These are phyloP conservation scores for Helicostylum pulchrum DNA, from an alignment of 192 early-diverging fungal genomes.

Conservation along the genomic window DNA sequence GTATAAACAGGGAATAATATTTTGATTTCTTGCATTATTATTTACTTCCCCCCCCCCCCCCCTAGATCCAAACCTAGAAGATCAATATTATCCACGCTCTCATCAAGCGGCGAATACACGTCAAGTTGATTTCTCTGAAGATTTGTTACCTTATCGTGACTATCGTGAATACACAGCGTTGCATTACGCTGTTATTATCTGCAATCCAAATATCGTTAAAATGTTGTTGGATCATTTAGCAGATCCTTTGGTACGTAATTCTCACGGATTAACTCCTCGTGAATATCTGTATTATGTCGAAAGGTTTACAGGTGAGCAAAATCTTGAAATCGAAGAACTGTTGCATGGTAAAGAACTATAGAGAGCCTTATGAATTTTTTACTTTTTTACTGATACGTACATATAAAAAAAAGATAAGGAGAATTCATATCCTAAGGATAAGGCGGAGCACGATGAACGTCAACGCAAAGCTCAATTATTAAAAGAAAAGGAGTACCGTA, in stretches of 20 bases:
- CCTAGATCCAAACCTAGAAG: constrained; percentile 36
- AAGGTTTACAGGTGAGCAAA: constrained; percentile 30
- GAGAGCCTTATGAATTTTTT: background rate
- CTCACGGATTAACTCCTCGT: constrained; percentile 31
- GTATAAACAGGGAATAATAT: background rate
- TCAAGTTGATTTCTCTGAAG: constrained; percentile 28
- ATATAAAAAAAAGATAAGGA: constrained; percentile 26
- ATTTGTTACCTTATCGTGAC: constrained; percentile 31
- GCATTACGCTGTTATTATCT: constrained; percentile 37
- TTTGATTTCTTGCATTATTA: background rate
- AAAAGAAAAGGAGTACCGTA: constrained; percentile 36
- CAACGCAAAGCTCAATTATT: constrained; percentile 15
- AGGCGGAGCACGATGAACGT: constrained; percentile 23
- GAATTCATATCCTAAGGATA: constrained; percentile 25
- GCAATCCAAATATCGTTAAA: constrained; percentile 22
- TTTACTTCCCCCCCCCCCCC: no score
- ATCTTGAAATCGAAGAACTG: constrained; percentile 28
- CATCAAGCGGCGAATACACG: constrained; percentile 29
- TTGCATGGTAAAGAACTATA: constrained; percentile 9
- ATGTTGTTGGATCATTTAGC: constrained; percentile 28
- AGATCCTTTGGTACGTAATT: constrained; percentile 24
- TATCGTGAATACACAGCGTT: constrained; percentile 34
- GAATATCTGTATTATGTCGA: constrained; percentile 38
- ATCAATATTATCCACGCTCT: constrained; percentile 31
- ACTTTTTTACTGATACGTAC: background rate